Conservation (phyloP, 345 rosid species). For the Nephelium lappaceum region DNA sequence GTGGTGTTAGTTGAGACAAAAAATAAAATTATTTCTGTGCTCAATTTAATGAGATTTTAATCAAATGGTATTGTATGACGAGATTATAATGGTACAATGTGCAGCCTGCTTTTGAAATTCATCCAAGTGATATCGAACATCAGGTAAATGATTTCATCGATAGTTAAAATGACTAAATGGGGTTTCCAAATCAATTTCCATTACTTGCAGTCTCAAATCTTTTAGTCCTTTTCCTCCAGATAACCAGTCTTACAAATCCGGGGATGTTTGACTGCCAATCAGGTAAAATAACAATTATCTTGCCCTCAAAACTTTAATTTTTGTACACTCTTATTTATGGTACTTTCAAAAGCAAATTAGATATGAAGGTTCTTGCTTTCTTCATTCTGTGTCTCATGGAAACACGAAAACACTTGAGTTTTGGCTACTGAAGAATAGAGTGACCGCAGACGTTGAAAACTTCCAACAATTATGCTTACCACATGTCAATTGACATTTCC, state of each 20-base stretch:
- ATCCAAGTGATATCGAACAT: slow-evolving; percentile 41
- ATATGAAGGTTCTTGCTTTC: slow-evolving; percentile 1
- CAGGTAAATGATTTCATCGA: slow-evolving; percentile 53
- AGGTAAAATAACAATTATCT: slow-evolving; percentile 44
- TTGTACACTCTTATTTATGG: not conserved
- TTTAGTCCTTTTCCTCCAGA: slow-evolving; percentile 40
- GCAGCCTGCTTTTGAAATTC: slow-evolving; percentile 85
- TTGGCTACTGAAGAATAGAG: not conserved
- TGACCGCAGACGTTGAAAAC: not conserved
- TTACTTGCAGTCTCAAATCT: slow-evolving; percentile 12
- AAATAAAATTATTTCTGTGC: not conserved
- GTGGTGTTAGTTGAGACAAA: not conserved
- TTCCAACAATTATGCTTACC: not conserved
- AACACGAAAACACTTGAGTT: not conserved
- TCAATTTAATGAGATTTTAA: slow-evolving; percentile 11
- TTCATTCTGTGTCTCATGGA: slow-evolving; percentile 6
- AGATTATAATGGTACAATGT: slow-evolving; percentile 19
- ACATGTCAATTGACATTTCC: not conserved
- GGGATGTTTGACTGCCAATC: slow-evolving; percentile 76
- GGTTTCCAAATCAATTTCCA: slow-evolving; percentile 5
- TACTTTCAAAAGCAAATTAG: not conserved
- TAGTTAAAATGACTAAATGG: no score
- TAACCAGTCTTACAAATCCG: slow-evolving; percentile 74
- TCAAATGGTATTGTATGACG: not conserved
- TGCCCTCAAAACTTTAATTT: not conserved